A percentile compares a stretch with the other conserved stretches of the same genome.
Conservation (phyloP, 2,329 filamentous ascomycete genomes). For the Teratosphaeria nubilosa region DNA sequence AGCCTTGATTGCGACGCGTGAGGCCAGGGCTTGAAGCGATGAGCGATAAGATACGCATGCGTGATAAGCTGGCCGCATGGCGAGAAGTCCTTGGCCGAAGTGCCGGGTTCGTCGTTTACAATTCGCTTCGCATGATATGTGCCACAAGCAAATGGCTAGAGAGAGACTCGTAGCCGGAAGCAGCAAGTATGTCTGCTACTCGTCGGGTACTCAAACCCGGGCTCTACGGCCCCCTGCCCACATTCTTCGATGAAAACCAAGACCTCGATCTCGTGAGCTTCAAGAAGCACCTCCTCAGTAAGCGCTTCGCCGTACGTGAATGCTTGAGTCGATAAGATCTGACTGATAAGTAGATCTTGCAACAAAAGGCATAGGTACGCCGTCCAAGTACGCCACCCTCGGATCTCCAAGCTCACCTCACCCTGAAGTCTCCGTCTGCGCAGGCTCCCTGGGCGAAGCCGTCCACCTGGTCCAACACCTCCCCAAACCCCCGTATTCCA, state of each 20-base stretch:
- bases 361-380: neutral
- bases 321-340: neutral
- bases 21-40: neutral
- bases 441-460: neutral
- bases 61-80: neutral
- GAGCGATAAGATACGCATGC: neutral
- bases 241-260: neutral
- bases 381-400: neutral
- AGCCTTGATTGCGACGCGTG: neutral
- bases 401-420: neutral
- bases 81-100: neutral
- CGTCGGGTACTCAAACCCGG: neutral
- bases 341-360: neutral
- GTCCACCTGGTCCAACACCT: neutral
- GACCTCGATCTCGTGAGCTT: constrained; percentile 1
- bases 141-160: neutral
- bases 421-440: neutral
- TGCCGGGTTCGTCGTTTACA: neutral
- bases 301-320: neutral
- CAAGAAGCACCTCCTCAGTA: neutral
- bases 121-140: too few relatives aligned
- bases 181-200: neutral
- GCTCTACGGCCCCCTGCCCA: neutral
- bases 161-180: neutral
- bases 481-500: neutral